Evolutionary conservation across 2,329 filamentous ascomycete genomes (phyloP).

Genomic region (Neofusicoccum ribis): DNA sequence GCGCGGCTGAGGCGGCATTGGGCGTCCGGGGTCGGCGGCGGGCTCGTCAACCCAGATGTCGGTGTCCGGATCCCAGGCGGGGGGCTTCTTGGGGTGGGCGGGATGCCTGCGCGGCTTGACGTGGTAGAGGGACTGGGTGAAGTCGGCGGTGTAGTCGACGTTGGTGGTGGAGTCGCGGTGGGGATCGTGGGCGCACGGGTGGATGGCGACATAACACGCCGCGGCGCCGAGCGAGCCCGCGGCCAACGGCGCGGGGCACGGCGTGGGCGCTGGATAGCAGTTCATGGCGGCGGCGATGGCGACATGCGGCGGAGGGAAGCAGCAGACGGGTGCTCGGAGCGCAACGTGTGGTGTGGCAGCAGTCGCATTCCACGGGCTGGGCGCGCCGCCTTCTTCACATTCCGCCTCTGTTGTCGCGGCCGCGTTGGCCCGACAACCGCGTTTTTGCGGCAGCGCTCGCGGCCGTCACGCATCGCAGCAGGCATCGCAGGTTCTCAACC

Average conservation of each 20-base stretch:
- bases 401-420: neutral
- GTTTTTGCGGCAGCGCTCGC: neutral
- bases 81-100: conserved; percentile 26
- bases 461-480: no score
- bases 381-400: no score
- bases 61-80: conserved; percentile 32
- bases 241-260: conserved; percentile 35
- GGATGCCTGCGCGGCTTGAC: conserved; percentile 36
- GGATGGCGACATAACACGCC: no score
- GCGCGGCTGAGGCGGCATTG: conserved; percentile 23
- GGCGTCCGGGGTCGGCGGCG: conserved; percentile 31
- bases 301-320: neutral
- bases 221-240: neutral
- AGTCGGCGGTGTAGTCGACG: conserved; percentile 40
- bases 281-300: conserved; percentile 29
- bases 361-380: neutral
- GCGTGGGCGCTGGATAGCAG: conserved; percentile 37
- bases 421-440: conserved; percentile 10
- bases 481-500: no score
- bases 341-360: neutral
- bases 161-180: conserved; percentile 35
- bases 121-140: conserved; percentile 31
- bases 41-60: conserved; percentile 39
- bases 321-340: neutral
- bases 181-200: neutral